Evolutionary conservation across 139 green algal species (phyloP).

Genomic region (Micractinium conductrix): DNA sequence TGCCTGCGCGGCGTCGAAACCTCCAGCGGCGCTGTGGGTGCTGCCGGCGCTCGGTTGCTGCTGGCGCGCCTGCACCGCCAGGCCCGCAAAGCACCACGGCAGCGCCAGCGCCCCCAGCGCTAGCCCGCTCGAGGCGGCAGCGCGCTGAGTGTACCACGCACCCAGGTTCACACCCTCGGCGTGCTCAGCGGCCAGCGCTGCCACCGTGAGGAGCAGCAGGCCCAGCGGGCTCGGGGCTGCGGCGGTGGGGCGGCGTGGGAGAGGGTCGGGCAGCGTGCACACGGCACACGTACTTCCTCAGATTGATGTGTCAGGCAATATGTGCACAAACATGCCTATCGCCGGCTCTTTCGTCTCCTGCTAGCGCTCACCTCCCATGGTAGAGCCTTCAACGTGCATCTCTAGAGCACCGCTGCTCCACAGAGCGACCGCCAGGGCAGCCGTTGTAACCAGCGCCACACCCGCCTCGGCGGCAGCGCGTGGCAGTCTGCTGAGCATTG

Average conservation of each 20-base stretch:
- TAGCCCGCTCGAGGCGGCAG: conserved; percentile 13
- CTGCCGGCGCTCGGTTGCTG: too few species aligned
- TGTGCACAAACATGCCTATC: too few species aligned
- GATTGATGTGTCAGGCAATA: too few species aligned
- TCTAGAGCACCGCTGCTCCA: background rate
- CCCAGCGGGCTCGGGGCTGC: too few species aligned
- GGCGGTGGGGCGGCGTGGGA: too few species aligned
- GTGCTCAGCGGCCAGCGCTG: background rate
- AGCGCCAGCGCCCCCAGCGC: conserved; percentile 10
- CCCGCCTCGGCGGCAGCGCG: conserved; percentile 20
- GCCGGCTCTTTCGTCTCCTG: too few species aligned
- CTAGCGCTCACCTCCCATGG: background rate
- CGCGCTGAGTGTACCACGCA: background rate
- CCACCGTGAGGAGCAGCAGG: background rate
- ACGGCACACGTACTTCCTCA: too few species aligned
- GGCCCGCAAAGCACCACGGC: conserved; percentile 3
- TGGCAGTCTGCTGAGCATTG: background rate
- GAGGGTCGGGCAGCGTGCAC: too few species aligned
- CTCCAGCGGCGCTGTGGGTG: too few species aligned
- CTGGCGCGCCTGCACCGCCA: background rate
- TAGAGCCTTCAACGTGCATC: background rate
- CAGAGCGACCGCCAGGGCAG: background rate
- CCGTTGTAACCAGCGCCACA: background rate
- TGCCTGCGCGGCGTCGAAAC: background rate
- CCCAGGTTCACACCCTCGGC: background rate